Evolutionary conservation across 2,329 filamentous ascomycete species (phyloP), one percentile per base, ranked within the genome.

Genomic region (Alternaria novae-zelandiae): DNA sequence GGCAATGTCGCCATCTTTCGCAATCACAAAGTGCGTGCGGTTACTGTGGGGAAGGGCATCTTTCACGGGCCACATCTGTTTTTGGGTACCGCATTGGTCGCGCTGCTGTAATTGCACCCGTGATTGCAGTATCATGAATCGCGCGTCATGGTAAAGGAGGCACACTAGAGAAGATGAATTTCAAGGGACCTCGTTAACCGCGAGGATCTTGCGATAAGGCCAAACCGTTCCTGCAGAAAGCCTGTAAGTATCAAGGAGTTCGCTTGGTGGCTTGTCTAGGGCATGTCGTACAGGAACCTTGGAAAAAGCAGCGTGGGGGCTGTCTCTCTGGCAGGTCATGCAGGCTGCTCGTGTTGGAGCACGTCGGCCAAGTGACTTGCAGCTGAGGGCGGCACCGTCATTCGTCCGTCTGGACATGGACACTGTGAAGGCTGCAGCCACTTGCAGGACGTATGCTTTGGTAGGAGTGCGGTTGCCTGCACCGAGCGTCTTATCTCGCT

Each of bases 261-360:
- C 59, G 53, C 60, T 56, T 50, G 54, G 49, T 54, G 57, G 54
- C 54, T 62, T 55, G 61, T 59, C 41, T 59, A 59, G 59, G 36
- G 59, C 50, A 25, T 63, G 61, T 47, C 58, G 51, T 57, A 59
- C 50, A 63, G 51, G 69, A 69, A 68, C 61, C 63, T 64, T 65
- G 57, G 53, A 68, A 64, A 64, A 69, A 70, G 71, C 49, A 70
- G 60, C 71, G 75, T 78, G 76, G 76, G 74, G 76, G 73, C 58
- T 51, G 61, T 59, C 64, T 65, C 56, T 63, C 47, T 41, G 49
- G 44, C 65, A 59, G 59, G 32, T 55, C 58, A 63, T 59, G 64
- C 54, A 64, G 51, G 58, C 49, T 47, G 60, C 43, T 69, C 59
- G 61, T 64, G 61, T 66, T 58, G 46, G 55, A 53, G 51, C 47